These are phyloP conservation scores for Boletus smithii DNA, from an alignment of 1,284 basidiomycete species.

Conservation along the genomic window DNA sequence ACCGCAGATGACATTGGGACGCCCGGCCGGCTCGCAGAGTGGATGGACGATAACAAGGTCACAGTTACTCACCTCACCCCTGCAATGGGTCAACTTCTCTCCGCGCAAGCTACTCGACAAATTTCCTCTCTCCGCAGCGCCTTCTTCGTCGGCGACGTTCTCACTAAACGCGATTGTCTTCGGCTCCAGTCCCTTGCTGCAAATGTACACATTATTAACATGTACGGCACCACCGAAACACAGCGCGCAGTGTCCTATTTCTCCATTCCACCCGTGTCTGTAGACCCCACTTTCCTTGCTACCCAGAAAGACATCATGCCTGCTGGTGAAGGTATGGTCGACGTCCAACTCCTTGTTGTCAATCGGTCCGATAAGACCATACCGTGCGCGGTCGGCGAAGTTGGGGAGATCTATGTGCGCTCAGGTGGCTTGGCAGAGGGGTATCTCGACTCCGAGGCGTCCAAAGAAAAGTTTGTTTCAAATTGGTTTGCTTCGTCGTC, in stretches of 20 bases:
- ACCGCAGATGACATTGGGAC: conserved; percentile 98
- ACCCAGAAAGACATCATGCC: conserved; percentile 99
- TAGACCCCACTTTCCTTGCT: conserved; percentile 86
- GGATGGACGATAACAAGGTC: conserved; percentile 92
- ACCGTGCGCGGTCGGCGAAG: conserved; percentile 93
- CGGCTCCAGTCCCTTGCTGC: conserved; percentile 91
- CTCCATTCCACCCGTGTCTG: conserved; percentile 82
- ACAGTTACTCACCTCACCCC: conserved; percentile 97
- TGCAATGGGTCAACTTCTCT: conserved; percentile 98
- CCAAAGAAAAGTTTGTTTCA: conserved; percentile 84
- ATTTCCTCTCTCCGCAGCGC: conserved; percentile 88
- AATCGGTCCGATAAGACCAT: conserved; percentile 89
- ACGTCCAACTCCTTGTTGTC: conserved; percentile 96
- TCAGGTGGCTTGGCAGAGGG: conserved; percentile 96
- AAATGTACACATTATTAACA: conserved; percentile 96
- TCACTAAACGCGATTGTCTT: conserved; percentile 97
- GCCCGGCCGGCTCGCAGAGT: conserved; percentile 94
- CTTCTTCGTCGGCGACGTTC: conserved; percentile 99
- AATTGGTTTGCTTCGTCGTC: conserved; percentile 82
- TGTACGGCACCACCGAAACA: conserved; percentile 99
- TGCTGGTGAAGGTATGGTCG: conserved; percentile 96
- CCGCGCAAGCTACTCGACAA: conserved; percentile 88
- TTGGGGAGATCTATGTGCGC: conserved; percentile 98
- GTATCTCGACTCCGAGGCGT: conserved; percentile 85
- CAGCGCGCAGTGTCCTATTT: conserved; percentile 99